A percentile compares a stretch with the other conserved stretches of the same genome.
These are phyloP conservation scores for Grammothele lineata DNA, from an alignment of 768 basidiomycete species.

Conservation along the genomic window DNA sequence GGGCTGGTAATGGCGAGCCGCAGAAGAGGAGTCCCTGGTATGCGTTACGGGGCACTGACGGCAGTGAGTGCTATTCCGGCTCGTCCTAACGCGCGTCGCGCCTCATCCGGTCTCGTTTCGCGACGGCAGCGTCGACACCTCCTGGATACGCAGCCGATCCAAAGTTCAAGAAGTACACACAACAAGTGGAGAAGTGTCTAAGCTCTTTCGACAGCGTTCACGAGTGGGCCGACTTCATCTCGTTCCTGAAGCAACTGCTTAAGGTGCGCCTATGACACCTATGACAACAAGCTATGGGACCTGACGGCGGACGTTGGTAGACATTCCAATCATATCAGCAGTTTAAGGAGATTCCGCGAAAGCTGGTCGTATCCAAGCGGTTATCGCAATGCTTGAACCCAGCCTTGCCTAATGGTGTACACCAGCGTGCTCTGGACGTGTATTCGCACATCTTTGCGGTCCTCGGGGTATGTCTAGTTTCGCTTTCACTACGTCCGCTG, in stretches of 20 bases:
- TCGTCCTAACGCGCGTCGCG: too few species aligned
- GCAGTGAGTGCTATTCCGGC: conserved; percentile 8
- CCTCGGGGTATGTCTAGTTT: conserved; percentile 65
- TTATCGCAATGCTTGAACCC: conserved; percentile 96
- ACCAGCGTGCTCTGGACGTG: conserved; percentile 93
- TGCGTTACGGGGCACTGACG: conserved; percentile 14
- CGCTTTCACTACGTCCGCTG: too few species aligned
- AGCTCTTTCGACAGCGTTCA: conserved; percentile 93
- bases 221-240: conserved; percentile 99
- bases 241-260: conserved; percentile 89
- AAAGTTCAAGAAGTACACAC: conserved; percentile 90
- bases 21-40: conserved; percentile 11
- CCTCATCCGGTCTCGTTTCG: too few species aligned
- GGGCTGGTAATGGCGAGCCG: conserved; percentile 5
- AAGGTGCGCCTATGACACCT: conserved; percentile 49
- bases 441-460: conserved; percentile 88
- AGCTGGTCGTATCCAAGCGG: conserved; percentile 91
- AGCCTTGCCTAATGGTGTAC: conserved; percentile 94
- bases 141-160: conserved; percentile 73
- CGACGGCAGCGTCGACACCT: conserved; percentile 43
- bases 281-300: neutral
- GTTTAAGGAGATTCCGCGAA: conserved; percentile 94
- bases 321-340: conserved; percentile 91
- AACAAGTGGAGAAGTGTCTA: conserved; percentile 89
- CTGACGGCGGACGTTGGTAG: conserved; percentile 37